These are phyloP conservation scores for Leccinum truebloodii DNA, from an alignment of 768 basidiomycete genomes.

Conservation along the genomic window DNA sequence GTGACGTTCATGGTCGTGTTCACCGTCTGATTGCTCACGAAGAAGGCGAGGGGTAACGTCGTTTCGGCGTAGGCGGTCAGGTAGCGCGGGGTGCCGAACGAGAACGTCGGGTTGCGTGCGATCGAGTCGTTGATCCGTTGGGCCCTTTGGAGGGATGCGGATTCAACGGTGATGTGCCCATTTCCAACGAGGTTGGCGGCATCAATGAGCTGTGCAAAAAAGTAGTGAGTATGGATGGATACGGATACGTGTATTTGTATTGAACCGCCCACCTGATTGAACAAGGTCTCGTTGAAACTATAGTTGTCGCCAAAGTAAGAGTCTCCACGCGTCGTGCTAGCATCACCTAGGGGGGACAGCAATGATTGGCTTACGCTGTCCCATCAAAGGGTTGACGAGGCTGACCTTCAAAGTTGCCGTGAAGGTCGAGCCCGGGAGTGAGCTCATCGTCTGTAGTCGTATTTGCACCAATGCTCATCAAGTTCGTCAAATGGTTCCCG, in stretches of 20 bases:
- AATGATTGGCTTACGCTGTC: background rate
- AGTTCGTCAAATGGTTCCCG: conserved; percentile 29
- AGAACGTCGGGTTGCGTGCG: conserved; percentile 24
- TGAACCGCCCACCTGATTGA: conserved; percentile 15
- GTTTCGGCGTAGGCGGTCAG: conserved; percentile 24
- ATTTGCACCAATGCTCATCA: conserved; percentile 30
- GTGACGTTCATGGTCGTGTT: conserved; percentile 18
- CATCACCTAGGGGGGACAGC: conserved; percentile 17
- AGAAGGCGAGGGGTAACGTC: conserved; percentile 27
- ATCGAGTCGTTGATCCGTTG: conserved; percentile 29
- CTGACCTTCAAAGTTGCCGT: conserved; percentile 28
- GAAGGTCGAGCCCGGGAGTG: conserved; percentile 23
- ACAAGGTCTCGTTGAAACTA: conserved; percentile 30
- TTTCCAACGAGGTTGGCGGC: conserved; percentile 23
- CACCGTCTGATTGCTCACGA: conserved; percentile 24
- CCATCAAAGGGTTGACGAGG: background rate
- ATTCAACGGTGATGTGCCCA: conserved; percentile 24
- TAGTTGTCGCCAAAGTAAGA: conserved; percentile 29
- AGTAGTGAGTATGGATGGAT: background rate
- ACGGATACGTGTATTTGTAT: too few relatives aligned
- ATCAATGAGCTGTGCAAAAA: conserved; percentile 10
- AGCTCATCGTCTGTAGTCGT: conserved; percentile 13
- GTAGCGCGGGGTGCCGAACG: conserved; percentile 22
- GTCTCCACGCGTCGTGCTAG: conserved; percentile 26
- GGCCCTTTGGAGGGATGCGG: conserved; percentile 20